These are phyloP conservation scores for Tolypocladium album DNA, from an alignment of 2,329 filamentous ascomycete genomes.

Conservation along the genomic window DNA sequence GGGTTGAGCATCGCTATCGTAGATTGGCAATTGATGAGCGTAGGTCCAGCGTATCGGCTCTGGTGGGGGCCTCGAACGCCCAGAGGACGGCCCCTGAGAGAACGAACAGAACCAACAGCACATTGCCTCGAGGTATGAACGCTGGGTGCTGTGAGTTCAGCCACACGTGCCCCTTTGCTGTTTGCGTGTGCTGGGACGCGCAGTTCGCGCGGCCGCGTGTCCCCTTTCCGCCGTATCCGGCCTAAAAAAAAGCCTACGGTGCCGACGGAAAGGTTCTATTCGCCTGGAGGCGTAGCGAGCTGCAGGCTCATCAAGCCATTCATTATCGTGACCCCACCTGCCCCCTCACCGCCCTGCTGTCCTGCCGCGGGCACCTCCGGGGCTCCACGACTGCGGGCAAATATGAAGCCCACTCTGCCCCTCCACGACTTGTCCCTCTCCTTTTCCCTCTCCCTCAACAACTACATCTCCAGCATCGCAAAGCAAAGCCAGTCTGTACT, in stretches of 20 bases:
- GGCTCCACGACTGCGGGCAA: background rate
- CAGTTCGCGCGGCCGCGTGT: background rate
- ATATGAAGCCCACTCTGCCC: background rate
- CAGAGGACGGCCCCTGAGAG: background rate
- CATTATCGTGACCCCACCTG: background rate
- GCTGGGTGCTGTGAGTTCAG: background rate
- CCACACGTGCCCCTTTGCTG: background rate
- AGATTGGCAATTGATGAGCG: background rate
- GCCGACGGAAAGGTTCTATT: background rate
- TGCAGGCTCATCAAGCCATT: background rate
- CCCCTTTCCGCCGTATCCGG: background rate
- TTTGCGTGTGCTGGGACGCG: background rate
- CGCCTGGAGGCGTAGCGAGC: background rate
- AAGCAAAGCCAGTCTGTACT: background rate
- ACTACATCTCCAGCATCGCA: background rate
- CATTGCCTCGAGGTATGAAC: background rate
- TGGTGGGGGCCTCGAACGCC: too few species aligned
- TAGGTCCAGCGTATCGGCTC: background rate
- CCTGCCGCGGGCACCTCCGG: background rate
- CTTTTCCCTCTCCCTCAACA: background rate
- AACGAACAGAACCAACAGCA: background rate
- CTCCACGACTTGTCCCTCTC: background rate
- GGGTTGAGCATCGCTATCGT: background rate
- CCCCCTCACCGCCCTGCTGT: background rate
- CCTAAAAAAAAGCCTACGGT: background rate